These are phyloP conservation scores for Dendrobium chrysotoxum DNA, from an alignment of 106 monocot genomes.

Conservation along the genomic window DNA sequence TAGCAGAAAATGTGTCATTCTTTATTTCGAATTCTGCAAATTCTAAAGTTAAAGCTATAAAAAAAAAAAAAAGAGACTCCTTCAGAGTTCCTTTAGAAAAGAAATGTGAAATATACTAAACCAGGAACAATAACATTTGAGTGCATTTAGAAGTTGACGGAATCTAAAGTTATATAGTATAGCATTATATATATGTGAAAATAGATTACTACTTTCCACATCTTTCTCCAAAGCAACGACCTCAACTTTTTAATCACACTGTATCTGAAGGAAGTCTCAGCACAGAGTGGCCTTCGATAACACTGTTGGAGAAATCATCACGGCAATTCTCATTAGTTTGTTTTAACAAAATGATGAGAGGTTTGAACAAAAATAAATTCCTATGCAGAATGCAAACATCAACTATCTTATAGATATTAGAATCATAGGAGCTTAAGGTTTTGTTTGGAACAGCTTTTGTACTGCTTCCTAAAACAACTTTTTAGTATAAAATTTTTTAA, in stretches of 20 bases:
- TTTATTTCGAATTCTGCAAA: not conserved
- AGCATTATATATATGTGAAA: not conserved
- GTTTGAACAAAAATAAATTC: not conserved
- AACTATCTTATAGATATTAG: not conserved
- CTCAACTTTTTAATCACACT: not conserved
- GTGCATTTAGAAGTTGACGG: too few relatives aligned
- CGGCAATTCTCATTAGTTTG: not conserved
- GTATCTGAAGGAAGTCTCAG: conserved; percentile 10
- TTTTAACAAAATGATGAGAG: not conserved
- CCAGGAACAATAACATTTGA: not conserved
- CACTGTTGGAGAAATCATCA: not conserved
- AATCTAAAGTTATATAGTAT: not conserved
- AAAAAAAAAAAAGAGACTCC: not conserved
- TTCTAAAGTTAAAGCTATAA: not conserved
- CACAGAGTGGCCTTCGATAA: conserved; percentile 2
- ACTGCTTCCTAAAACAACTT: too few relatives aligned
- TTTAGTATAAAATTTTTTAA: too few relatives aligned
- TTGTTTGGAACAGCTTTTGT: too few relatives aligned
- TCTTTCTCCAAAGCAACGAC: not conserved
- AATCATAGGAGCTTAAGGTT: too few relatives aligned
- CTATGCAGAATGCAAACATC: not conserved
- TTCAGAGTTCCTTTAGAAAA: too few relatives aligned
- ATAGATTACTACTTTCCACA: not conserved
- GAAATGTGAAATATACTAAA: too few relatives aligned
- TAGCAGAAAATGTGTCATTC: not conserved